Percentiles rank a stretch among this genome's conserved stretches.
phyloP scores from a whole-genome alignment of 2,329 filamentous ascomycete species.

The Penicillium sp. region DNA sequence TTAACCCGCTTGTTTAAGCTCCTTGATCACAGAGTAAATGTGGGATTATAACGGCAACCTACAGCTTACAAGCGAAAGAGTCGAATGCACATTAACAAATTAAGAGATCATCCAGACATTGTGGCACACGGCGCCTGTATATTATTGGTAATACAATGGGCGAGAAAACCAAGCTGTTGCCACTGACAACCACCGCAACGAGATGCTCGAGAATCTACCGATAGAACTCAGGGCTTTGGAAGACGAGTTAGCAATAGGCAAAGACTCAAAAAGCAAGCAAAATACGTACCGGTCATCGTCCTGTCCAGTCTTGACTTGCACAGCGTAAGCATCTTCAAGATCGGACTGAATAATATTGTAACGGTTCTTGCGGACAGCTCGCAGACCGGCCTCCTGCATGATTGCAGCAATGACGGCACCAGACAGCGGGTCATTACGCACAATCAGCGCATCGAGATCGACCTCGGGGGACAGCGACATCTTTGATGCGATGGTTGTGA shows the following conservation, averaged over 20 bases:
- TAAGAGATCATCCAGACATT: slow-evolving; percentile 1
- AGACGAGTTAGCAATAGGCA: slow-evolving; percentile 40
- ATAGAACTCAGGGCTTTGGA: slow-evolving; percentile 87
- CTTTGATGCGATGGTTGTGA: slow-evolving; percentile 92
- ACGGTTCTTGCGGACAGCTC: slow-evolving; percentile 92
- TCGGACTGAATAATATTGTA: slow-evolving; percentile 99
- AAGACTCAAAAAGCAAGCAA: neutral
- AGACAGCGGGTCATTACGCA: slow-evolving; percentile 90
- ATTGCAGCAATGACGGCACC: slow-evolving; percentile 96
- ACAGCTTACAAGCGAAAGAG: neutral
- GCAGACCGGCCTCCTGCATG: slow-evolving; percentile 96
- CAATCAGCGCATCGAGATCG: slow-evolving; percentile 91
- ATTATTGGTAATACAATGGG: slow-evolving; percentile 33
- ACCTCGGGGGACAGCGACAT: slow-evolving; percentile 98
- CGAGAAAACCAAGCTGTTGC: slow-evolving; percentile 21
- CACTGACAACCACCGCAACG: slow-evolving; percentile 14
- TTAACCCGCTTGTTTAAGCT: neutral
- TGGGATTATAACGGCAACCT: neutral
- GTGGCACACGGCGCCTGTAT: slow-evolving; percentile 13
- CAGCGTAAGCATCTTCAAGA: slow-evolving; percentile 93
- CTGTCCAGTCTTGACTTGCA: slow-evolving; percentile 82
- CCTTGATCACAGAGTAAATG: neutral
- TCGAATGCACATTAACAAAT: neutral
- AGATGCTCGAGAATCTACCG: slow-evolving; percentile 44
- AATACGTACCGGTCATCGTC: slow-evolving; percentile 58